phyloP scores from a whole-genome alignment of 768 basidiomycete species.

The Podaxis sp. region DNA sequence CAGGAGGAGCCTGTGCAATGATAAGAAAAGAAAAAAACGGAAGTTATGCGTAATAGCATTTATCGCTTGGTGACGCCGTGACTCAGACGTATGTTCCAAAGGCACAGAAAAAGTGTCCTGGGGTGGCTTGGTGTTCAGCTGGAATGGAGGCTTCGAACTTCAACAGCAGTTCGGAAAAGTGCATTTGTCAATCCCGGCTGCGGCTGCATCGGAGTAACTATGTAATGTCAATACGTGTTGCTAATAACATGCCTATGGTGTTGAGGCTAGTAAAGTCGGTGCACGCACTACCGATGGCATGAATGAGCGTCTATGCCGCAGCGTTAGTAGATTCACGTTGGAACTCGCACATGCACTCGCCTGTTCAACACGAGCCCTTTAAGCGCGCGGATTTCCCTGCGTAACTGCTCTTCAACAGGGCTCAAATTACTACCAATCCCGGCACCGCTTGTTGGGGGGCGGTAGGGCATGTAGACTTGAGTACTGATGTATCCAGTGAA shows the following conservation, averaged over 20 bases:
- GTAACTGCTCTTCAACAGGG: constrained; percentile 63
- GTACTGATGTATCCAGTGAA: constrained; percentile 78
- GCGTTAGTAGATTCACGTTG: background rate
- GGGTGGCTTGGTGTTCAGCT: background rate
- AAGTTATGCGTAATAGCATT: background rate
- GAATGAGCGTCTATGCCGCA: constrained; percentile 33
- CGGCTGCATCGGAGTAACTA: background rate
- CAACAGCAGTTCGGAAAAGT: background rate
- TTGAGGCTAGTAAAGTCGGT: constrained; percentile 10
- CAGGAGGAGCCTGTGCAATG: too few species aligned
- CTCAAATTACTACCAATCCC: constrained; percentile 23
- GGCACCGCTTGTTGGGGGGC: constrained; percentile 22
- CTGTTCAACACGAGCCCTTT: constrained; percentile 79
- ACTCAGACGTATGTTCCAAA: background rate
- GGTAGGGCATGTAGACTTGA: constrained; percentile 59
- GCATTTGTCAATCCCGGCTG: background rate
- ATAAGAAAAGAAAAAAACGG: too few species aligned
- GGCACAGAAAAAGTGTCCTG: background rate
- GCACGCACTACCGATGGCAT: constrained; percentile 28
- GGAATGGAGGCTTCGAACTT: background rate
- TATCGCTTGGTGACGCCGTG: background rate
- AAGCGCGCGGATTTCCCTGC: constrained; percentile 69
- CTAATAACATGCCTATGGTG: constrained; percentile 3
- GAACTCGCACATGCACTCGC: constrained; percentile 28
- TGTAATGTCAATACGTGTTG: background rate